Base-by-base conservation (phyloP, 352 stramenopile species). In the Globisporangium yorkense region DNA sequence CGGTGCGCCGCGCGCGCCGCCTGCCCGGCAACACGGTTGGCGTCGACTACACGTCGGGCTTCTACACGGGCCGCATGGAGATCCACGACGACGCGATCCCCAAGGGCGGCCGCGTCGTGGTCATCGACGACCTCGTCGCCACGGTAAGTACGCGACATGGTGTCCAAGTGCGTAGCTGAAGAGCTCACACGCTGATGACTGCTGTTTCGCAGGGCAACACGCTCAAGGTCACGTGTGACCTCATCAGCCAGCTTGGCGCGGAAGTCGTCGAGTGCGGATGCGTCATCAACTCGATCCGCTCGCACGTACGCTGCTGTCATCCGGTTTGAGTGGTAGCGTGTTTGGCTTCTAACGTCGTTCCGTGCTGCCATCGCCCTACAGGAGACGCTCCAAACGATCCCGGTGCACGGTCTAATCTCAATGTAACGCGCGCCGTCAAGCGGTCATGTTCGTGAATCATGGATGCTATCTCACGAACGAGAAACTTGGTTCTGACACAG, bases 51-150 rank as follows among this genome's bases (percentile, higher is more conserved):
- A 79, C 74, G 8, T 88, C 79, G 31, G 80, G 82, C 10, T 94
- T 88, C 46, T 88, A 80, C 61, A 74, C 75, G 0, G 78, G 79
- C 0, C 75, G 84, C 12, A 75, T 92, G 73, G 84, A 93, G 63
- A 88, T 93, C 51, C 84, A 94, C 59, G 75, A 88, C 44, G 81
- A 94, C 51, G 77, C 80, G n/a, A 88, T 94, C 57, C 67, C 74
- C 9, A 74, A 67, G 18, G 84, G 81, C 54, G 77, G 65, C 8
- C 81, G 84, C 57, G 80, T 92, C 8, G 72, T 90, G 20, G 77
- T 93, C 58, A 88, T 93, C 37, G 81, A 93, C 56, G 84, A 93
- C 55, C 63, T 89, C 12, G 84, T 93, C 31, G 80, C 81, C 3
- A 89, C 84, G 74, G 82, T 89, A 51, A 57, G 61, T 67, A 12